Evolutionary conservation across 164 flowering plant species (phyloP).

Genomic region (Nelumbo lutea): DNA sequence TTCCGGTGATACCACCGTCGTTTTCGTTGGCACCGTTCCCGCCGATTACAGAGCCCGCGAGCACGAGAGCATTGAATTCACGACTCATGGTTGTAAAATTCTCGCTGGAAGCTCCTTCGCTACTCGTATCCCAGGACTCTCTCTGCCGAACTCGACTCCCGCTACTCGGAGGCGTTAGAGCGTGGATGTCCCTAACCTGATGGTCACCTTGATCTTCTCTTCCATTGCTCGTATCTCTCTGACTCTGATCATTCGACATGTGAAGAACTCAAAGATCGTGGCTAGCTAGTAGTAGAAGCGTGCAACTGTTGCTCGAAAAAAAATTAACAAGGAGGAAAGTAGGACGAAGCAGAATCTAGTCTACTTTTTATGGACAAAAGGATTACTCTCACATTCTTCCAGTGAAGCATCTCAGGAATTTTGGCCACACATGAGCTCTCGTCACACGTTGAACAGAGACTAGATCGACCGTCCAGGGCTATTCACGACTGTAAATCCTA

Average conservation of each 20-base stretch:
- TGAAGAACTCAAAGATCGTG: neutral
- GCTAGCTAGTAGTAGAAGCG: neutral
- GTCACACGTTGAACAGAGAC: no score
- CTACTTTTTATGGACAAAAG: no score
- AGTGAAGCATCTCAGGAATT: no score
- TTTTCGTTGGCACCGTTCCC: slow-evolving; percentile 1
- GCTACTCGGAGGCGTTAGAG: slow-evolving; percentile 17
- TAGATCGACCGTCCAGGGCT: no score
- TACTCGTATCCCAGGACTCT: neutral
- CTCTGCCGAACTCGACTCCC: neutral
- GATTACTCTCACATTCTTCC: no score
- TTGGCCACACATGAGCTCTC: no score
- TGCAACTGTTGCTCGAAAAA: no score
- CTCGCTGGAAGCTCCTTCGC: slow-evolving; percentile 13
- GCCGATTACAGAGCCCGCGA: slow-evolving; percentile 31
- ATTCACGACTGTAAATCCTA: no score
- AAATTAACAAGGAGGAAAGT: no score
- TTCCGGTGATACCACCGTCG: neutral
- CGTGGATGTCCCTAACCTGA: slow-evolving; percentile 64
- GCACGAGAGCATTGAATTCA: slow-evolving; percentile 42
- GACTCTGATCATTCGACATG: slow-evolving; percentile 36
- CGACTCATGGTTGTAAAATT: slow-evolving; percentile 28
- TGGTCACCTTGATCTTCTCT: slow-evolving; percentile 11
- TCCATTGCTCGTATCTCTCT: slow-evolving; percentile 12
- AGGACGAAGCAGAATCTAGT: no score